Evolutionary conservation across 2,329 filamentous ascomycete genomes (phyloP), one percentile per base, ranked within the genome.

Genomic region (Colletotrichum noveboracense): DNA sequence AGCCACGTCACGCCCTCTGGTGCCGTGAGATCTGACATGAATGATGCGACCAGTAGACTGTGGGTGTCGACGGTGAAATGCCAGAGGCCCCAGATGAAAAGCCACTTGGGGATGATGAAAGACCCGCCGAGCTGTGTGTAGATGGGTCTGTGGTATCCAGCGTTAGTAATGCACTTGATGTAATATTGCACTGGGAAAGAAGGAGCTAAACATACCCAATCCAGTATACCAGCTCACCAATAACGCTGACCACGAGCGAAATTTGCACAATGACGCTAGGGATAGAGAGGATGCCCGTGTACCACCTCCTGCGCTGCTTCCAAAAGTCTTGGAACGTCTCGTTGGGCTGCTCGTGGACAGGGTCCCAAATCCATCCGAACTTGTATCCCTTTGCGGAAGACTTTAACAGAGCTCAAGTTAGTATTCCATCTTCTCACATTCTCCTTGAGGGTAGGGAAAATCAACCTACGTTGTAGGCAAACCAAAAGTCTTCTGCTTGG

Each of bases 291-390:
- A 70, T 70, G 16, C 66, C 55, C 1, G 66, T 70, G 66, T 70
- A 70, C 66, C 66, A 70, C 12, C 66, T 61, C 36, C 66, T 62
- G 13, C 66, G 66, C 36, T 70, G 66, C 66, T 70, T 70, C 66
- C 66, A 70, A 28, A 70, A 70, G 32, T 70, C 66, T 7, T 48
- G 55, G 13, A 70, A 70, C 10, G 34, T 70, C 34, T 70, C 66
- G 1, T 48, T 70, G 6, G 66, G 56, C 34, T 70, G 66, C 1
- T 68, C 66, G n/a, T 68, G 66, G 4, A 68, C 52, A 0, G 52
- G 34, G 32, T 68, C 36, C 52, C 66, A 68, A 1, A 68, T 68
- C 52, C 48, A 38, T 1, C 66, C 48, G 4, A 58, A 68, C 10
- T 34, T 55, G 65, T 67, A 67, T 14, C 65, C 65, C 7, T 67